Evolutionary conservation across 139 green algal genomes (phyloP).

Genomic region (Closterium sp.): DNA sequence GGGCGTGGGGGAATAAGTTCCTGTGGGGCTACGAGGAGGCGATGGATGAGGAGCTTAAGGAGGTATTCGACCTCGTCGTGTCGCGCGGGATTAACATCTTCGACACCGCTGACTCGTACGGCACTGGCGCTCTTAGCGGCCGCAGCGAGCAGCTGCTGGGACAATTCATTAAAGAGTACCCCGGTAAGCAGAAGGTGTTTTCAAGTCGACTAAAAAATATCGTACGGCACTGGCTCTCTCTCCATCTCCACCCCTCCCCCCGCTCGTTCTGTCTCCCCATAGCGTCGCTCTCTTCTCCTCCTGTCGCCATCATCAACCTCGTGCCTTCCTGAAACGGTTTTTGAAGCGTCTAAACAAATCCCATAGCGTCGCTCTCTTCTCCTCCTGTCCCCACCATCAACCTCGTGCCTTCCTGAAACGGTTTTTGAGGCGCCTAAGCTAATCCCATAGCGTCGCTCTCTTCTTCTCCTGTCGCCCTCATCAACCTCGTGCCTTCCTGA

Average conservation of each 20-base stretch:
- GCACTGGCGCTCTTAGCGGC: slow-evolving; percentile 55
- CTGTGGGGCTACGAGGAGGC: slow-evolving; percentile 84
- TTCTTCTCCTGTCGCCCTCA: no score
- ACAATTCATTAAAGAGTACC: slow-evolving; percentile 41
- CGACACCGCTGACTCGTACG: slow-evolving; percentile 61
- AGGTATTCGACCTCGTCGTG: slow-evolving; percentile 83
- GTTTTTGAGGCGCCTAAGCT: no score
- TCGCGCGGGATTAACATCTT: slow-evolving; percentile 55
- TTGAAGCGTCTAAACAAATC: no score
- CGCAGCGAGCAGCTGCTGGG: slow-evolving; percentile 53
- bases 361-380: no score
- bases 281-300: background rate
- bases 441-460: no score
- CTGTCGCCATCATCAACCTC: background rate
- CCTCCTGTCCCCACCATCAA: no score
- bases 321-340: no score
- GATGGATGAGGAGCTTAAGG: slow-evolving; percentile 84
- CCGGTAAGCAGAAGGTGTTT: background rate
- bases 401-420: no score
- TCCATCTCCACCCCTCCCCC: background rate
- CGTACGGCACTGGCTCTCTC: background rate
- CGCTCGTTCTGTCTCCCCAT: background rate
- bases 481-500: no score
- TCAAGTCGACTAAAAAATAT: background rate
- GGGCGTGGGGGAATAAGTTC: slow-evolving; percentile 76